These are phyloP conservation scores for Casuarina glauca DNA, from an alignment of 306 rosid genomes.

Conservation along the genomic window DNA sequence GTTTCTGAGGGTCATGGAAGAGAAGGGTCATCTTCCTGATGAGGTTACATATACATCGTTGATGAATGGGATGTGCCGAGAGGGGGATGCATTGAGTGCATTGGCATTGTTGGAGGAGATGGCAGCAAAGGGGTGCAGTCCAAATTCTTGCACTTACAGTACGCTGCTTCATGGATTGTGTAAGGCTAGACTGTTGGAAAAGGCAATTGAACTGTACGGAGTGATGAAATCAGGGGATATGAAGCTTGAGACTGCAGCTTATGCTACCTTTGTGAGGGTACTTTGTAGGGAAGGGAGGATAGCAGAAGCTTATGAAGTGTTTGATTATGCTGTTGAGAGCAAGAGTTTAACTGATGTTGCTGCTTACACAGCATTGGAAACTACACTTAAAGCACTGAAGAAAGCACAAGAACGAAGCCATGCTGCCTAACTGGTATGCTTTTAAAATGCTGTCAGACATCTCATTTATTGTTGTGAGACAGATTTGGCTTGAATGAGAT, in stretches of 20 bases:
- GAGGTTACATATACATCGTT: conserved; percentile 75
- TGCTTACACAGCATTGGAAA: conserved; percentile 78
- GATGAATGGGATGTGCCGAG: conserved; percentile 90
- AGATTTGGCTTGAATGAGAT: background rate
- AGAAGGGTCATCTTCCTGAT: conserved; percentile 71
- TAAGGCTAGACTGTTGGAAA: conserved; percentile 65
- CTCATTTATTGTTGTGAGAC: background rate
- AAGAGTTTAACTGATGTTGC: conserved; percentile 74
- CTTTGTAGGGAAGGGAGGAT: conserved; percentile 76
- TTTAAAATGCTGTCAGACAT: conserved; percentile 5
- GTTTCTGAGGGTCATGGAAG: conserved; percentile 62
- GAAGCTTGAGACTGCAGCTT: conserved; percentile 79
- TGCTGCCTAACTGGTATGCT: conserved; percentile 42
- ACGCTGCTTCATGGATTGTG: conserved; percentile 79
- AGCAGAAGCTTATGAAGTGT: conserved; percentile 85
- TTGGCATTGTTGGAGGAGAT: conserved; percentile 67
- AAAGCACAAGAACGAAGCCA: conserved; percentile 64
- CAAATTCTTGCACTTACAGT: conserved; percentile 72
- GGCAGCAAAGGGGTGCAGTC: conserved; percentile 71
- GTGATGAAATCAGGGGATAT: conserved; percentile 55
- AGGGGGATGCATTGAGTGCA: conserved; percentile 65
- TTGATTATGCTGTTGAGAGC: conserved; percentile 85
- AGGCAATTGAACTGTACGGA: conserved; percentile 65
- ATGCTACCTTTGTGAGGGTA: conserved; percentile 71
- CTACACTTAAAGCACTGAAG: conserved; percentile 62